Evolutionary conservation across 352 stramenopile species (phyloP).

Genomic region (Globisporangium polare): DNA sequence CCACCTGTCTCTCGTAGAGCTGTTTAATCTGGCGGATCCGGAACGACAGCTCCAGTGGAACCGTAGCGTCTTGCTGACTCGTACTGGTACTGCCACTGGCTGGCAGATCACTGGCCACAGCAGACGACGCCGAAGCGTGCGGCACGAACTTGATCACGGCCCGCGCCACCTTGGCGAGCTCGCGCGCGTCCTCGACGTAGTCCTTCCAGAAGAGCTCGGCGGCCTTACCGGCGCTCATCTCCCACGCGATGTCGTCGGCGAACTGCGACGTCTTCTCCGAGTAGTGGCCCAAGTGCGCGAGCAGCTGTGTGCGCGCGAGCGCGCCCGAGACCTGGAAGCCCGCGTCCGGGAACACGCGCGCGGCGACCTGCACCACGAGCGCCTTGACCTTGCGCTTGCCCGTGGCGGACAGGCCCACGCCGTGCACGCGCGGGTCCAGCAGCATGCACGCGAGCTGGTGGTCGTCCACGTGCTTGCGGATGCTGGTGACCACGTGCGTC

Average conservation of each 20-base stretch:
- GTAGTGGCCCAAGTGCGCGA: slow-evolving; percentile 38
- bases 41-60: slow-evolving; percentile 6
- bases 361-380: slow-evolving; percentile 36
- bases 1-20: slow-evolving; percentile 12
- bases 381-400: slow-evolving; percentile 41
- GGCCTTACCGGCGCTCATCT: slow-evolving; percentile 36
- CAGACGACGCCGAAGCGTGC: slow-evolving; percentile 3
- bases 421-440: slow-evolving; percentile 42
- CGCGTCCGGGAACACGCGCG: slow-evolving; percentile 20
- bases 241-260: slow-evolving; percentile 38
- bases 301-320: slow-evolving; percentile 18
- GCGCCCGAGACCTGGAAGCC: slow-evolving; percentile 14
- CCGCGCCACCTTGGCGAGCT: slow-evolving; percentile 35
- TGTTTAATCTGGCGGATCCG: slow-evolving; percentile 31
- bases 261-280: slow-evolving; percentile 34
- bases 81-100: not conserved
- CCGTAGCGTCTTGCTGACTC: not conserved
- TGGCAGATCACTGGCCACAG: not conserved
- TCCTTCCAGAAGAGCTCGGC: slow-evolving; percentile 48
- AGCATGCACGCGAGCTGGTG: slow-evolving; percentile 44
- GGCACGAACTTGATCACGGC: slow-evolving; percentile 26
- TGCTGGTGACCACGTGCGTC: slow-evolving; percentile 8
- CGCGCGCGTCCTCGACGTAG: slow-evolving; percentile 35
- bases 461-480: slow-evolving; percentile 17
- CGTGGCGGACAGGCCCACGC: slow-evolving; percentile 31